Evolutionary conservation across 176 grass and related monocot genomes (phyloP), one percentile per base, ranked within the genome.

Genomic region (Themeda triandra): DNA sequence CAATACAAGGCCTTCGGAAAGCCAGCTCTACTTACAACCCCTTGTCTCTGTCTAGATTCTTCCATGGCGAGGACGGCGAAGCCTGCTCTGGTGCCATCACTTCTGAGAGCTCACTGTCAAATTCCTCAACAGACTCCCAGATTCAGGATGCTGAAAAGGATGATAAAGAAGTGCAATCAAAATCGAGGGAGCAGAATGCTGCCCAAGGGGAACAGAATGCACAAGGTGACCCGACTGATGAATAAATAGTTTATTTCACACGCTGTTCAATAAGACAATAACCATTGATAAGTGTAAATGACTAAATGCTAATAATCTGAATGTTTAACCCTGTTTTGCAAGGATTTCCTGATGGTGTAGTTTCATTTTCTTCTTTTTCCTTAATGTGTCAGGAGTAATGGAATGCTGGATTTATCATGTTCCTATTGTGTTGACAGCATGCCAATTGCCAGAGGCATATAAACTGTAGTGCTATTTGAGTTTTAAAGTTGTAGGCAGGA

Each of bases 11-110:
- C 41, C 93, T 98, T 25, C 82, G 90, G 25, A 95, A 56, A 82
- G 93, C 93, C 31, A 98, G 96, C 84, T 99, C 96, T 62, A 99
- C 96, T 33, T 92, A 90, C 76, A 99, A 91, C 18, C 93, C 93
- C 30, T 65, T 96, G 27, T 99, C 96, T 70, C 44, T 99, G 1
- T 86, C 93, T 32, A 92, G 86, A 74, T 95, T 99, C 80, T 99
- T 99, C 80, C 71, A 92, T 86, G 85, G 89, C 40, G 79, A 91
- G 73, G 91, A 88, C 11, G 93, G 89, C 5, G 93, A 95, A 59
- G 63, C 90, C 44, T 92, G 87, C 56, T 90, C 93, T 44, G 96
- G 93, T 1, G 91, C 83, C 45, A 78, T 99, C 81, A 99, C 96
- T 6, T 89, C 93, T 81, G 93, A 92, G 71, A 86, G 92, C 73